Evolutionary conservation across 2,329 filamentous ascomycete genomes (phyloP).

Genomic region (Aspergillus terreus): DNA sequence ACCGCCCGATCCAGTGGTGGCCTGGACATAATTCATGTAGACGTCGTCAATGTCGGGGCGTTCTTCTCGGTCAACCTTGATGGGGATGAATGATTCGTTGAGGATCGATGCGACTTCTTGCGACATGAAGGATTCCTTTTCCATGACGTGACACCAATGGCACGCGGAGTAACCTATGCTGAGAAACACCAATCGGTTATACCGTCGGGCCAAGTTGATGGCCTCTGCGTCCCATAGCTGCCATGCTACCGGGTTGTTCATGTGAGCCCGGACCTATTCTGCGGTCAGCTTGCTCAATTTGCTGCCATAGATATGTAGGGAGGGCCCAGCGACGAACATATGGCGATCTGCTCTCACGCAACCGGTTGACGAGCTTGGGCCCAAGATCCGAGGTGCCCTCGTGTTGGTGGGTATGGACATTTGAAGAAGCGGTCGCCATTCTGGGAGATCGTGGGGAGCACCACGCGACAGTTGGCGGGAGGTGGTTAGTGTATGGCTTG

Average conservation of each 20-base stretch:
- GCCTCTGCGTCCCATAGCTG: constrained; percentile 80
- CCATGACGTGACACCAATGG: constrained; percentile 93
- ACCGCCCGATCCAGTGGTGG: constrained; percentile 81
- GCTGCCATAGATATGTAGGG: neutral
- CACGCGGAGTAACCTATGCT: constrained; percentile 95
- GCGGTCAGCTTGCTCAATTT: constrained; percentile 10
- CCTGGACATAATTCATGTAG: constrained; percentile 98
- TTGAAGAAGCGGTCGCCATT: constrained; percentile 24
- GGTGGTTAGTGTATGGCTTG: constrained; percentile 9
- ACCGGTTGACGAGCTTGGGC: constrained; percentile 51
- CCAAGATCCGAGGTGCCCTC: constrained; percentile 20
- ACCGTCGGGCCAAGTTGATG: constrained; percentile 68
- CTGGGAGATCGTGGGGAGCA: constrained; percentile 7
- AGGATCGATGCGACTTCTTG: constrained; percentile 74
- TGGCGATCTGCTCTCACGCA: constrained; percentile 61
- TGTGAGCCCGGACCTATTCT: constrained; percentile 64
- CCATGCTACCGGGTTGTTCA: constrained; percentile 83
- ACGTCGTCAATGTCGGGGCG: constrained; percentile 90
- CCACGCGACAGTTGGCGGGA: constrained; percentile 6
- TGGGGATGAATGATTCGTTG: constrained; percentile 83
- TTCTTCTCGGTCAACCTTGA: constrained; percentile 91
- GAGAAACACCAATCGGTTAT: constrained; percentile 87
- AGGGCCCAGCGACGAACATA: constrained; percentile 50
- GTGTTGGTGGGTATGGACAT: constrained; percentile 25
- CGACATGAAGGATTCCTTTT: constrained; percentile 85